These are phyloP conservation scores for Ampelomyces quisqualis DNA, from an alignment of 2,329 filamentous ascomycete genomes.

Conservation along the genomic window DNA sequence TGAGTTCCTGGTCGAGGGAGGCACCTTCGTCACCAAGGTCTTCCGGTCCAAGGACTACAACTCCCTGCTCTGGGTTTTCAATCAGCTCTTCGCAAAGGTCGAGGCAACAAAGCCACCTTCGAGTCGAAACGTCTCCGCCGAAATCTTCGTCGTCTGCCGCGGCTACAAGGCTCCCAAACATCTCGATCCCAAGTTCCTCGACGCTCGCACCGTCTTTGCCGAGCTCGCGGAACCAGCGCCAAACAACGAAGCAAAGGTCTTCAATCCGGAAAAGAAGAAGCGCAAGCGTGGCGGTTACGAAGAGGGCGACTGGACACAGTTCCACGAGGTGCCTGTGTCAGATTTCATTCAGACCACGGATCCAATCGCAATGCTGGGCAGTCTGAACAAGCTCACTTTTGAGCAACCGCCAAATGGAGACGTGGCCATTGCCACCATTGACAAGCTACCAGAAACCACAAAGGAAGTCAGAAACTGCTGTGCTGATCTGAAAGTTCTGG, in stretches of 20 bases:
- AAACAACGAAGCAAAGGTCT: conserved; percentile 97
- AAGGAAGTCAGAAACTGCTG: conserved; percentile 63
- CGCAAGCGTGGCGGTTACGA: conserved; percentile 97
- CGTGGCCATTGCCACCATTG: conserved; percentile 80
- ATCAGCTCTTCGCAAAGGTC: conserved; percentile 91
- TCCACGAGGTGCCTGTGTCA: conserved; percentile 82
- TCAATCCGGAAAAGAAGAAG: conserved; percentile 97
- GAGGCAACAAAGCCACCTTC: conserved; percentile 97
- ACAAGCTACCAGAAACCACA: conserved; percentile 70
- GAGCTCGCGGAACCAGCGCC: conserved; percentile 82
- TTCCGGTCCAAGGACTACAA: conserved; percentile 98
- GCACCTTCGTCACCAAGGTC: conserved; percentile 95
- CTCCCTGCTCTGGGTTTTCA: conserved; percentile 92
- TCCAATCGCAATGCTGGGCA: conserved; percentile 87
- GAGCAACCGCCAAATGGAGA: conserved; percentile 74
- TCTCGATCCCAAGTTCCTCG: conserved; percentile 88
- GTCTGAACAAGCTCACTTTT: conserved; percentile 81
- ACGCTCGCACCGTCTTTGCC: conserved; percentile 85
- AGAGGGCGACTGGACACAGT: conserved; percentile 90
- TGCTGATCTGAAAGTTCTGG: conserved; percentile 77
- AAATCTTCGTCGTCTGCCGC: conserved; percentile 96
- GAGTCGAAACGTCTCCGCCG: conserved; percentile 91
- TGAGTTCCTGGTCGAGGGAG: conserved; percentile 76
- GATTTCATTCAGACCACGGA: conserved; percentile 94
- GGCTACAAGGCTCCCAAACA: conserved; percentile 94